phyloP scores from a whole-genome alignment of 75 land plant species.

The Ceratopteris richardii region DNA sequence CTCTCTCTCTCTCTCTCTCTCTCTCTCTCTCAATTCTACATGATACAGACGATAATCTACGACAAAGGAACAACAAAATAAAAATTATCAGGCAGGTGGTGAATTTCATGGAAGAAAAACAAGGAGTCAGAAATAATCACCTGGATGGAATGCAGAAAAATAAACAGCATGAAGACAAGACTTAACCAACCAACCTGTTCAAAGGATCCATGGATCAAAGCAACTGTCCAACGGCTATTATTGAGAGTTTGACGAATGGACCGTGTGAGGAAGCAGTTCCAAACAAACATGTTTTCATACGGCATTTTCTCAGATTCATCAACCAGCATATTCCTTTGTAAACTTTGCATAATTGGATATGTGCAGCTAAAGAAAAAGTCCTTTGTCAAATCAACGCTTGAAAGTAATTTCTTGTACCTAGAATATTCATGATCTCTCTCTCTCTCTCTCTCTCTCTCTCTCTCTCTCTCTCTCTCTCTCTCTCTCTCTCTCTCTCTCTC shows the following conservation, averaged over 20 bases:
- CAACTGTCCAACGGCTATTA: slow-evolving; percentile 84
- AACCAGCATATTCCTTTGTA: slow-evolving; percentile 69
- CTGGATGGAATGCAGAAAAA: no score
- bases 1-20: no score
- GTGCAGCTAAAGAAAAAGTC: slow-evolving; percentile 98
- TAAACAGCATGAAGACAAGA: no score
- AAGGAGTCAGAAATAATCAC: no score
- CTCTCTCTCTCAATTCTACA: no score
- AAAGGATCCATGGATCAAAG: slow-evolving; percentile 89
- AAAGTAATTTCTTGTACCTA: slow-evolving; percentile 94
- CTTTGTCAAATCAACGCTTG: slow-evolving; percentile 94
- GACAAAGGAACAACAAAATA: no score
- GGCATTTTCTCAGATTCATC: slow-evolving; percentile 53
- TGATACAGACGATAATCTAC: no score
- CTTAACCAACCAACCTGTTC: slow-evolving; percentile 76
- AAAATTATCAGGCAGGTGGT: no score
- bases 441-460: neutral
- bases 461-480: neutral
- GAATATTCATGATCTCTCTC: neutral
- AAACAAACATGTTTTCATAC: slow-evolving; percentile 91
- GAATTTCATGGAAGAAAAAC: no score
- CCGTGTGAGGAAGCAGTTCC: slow-evolving; percentile 88
- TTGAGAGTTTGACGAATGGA: slow-evolving; percentile 70
- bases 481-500: neutral
- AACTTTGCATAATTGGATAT: slow-evolving; percentile 85